Base-by-base conservation (phyloP, 2,329 filamentous ascomycete genomes). In the Pyrenophora graminea region DNA sequence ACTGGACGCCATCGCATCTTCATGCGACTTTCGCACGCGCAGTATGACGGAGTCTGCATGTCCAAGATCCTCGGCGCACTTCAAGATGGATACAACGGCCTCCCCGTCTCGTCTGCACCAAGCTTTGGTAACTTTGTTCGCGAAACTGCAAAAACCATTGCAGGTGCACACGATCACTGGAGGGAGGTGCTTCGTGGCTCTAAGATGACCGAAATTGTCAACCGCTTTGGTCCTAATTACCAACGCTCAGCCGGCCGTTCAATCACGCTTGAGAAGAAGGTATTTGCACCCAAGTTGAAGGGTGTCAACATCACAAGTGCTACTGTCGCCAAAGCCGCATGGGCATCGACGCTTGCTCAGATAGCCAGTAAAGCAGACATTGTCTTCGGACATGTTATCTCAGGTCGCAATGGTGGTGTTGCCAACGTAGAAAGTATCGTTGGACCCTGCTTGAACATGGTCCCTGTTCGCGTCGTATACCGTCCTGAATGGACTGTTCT, bases 261-360 rank as follows among this genome's bases (percentile, higher is more conserved):
- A 1, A 55, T 69, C 17, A 68, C 62, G 0, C 60, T 71, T 10
- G 68, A 63, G 31, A 57, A 63, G 27, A 64, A 44, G 30, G 53
- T 69, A 8, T 62, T 55, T 2, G 56, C 63, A 4, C 60, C 60
- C 4, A 55, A 50, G 12, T 39, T 68, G 17, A 61, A 62, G 3
- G 55, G 62, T 17, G 43, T 66, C 53, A 68, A 70, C 56, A 71
- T 75, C 42, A 76, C 74, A 7, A 64, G 64, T 8, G 76, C 77
- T 6, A 78, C 76, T 1, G 46, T 79, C 17, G 63, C 79, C 58
- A 79, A 79, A 48, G 75, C 74, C n/a, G 76, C 77, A 0, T 79
- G 77, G 77, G 71, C 77, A 0, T 58, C 66, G 1, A 72, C 74
- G 9, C 61, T 79, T 4, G 71, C 74, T 3, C 67, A 70, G 7